Base-by-base conservation (phyloP, 768 basidiomycete genomes). In the Tricholoma hemisulphureum region DNA sequence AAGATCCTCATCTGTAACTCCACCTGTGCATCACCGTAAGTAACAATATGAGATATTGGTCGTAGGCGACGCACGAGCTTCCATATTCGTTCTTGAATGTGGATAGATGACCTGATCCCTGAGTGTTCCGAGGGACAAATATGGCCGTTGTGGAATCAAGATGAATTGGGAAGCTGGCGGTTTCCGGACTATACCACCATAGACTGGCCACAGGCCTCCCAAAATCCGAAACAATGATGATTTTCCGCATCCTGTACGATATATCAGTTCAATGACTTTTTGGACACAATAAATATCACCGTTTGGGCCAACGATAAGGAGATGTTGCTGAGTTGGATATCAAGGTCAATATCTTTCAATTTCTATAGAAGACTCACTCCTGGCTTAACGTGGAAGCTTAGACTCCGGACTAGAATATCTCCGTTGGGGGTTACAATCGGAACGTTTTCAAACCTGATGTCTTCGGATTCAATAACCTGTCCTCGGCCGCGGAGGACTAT, bases 71-170 rank as follows among this genome's bases (percentile, higher is more conserved):
- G 56, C 69, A 91, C 92, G 83, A 48, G 78, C 77, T 61, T 83
- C 78, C 94, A 97, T 97, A 53, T 92, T 85, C 34, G 77, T 77
- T 61, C 83, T 83, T 14, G 86, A 87, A 71, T 98, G 90, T 5
- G 96, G 96, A 70, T 99, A 99, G 51, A 93, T 97, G 63, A 99
- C 84, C 71, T 99, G 96, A 69, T 99, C 96, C 13, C 96, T 85
- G 2, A 99, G 82, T 0, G 94, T 98, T 5, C 96, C 96, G 18
- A 92, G 78, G 1, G 89, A 91, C n/a, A 98, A 81, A 71, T 98
- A 98, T 2, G 96, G 96, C 32, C 96, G 81, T 71, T 99, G 96
- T 20, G 96, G 96, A 58, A 99, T 96, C 58, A 98, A 80, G 41
- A 95, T 93, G 69, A 99, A 98, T 57, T 95, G 84, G 4, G 84